These are phyloP conservation scores for Euphorbia peplus DNA, from an alignment of 345 rosid species.

Conservation along the genomic window DNA sequence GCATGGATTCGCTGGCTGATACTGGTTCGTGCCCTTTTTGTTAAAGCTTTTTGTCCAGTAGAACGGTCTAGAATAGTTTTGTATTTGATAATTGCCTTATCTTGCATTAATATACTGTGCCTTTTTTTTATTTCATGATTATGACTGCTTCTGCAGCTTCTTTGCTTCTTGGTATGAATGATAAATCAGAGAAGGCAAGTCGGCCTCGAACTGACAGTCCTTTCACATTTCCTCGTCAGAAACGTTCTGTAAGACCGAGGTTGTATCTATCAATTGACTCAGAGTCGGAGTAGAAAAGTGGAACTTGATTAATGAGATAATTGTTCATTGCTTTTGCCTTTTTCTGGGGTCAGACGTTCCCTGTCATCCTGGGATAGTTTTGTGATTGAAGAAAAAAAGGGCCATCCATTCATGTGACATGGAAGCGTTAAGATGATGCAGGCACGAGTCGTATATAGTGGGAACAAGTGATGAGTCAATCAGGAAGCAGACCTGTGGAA, in stretches of 20 bases:
- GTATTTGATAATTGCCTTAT: background rate
- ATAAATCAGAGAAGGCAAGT: constrained; percentile 62
- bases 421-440: background rate
- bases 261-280: constrained; percentile 72
- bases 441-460: constrained; percentile 1
- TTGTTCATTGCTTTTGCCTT: constrained; percentile 7
- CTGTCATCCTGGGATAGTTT: constrained; percentile 25
- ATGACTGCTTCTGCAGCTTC: constrained; percentile 58
- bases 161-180: constrained; percentile 70
- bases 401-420: background rate
- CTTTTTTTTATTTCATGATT: background rate
- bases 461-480: background rate
- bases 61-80: background rate
- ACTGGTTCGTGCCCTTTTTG: constrained; percentile 62
- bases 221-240: constrained; percentile 74
- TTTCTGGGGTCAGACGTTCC: constrained; percentile 9
- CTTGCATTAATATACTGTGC: constrained; percentile 3
- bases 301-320: constrained; percentile 15
- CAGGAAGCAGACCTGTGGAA: background rate
- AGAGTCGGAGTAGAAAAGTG: constrained; percentile 59
- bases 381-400: constrained; percentile 27
- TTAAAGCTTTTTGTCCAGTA: background rate
- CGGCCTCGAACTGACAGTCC: constrained; percentile 68
- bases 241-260: constrained; percentile 84
- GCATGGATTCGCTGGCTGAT: constrained; percentile 56